phyloP scores from a whole-genome alignment of 768 basidiomycete genomes.

The Vishniacozyma victoriae region DNA sequence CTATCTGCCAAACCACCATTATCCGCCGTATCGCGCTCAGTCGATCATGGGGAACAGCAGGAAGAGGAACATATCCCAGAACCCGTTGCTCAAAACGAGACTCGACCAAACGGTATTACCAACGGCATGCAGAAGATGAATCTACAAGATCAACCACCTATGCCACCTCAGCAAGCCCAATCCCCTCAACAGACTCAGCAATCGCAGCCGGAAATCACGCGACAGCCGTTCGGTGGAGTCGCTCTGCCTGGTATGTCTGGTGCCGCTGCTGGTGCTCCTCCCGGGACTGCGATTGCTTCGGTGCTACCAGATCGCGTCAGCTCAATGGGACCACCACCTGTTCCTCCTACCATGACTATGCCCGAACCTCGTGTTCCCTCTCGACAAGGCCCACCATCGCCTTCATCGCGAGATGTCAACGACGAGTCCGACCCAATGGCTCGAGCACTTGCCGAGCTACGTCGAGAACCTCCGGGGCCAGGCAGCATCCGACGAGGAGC shows the following conservation, averaged over 20 bases:
- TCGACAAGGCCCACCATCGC: slow-evolving; percentile 19
- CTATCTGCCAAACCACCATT: slow-evolving; percentile 54
- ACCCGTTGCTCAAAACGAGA: not conserved
- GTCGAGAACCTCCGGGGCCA: slow-evolving; percentile 43
- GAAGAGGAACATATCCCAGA: slow-evolving; percentile 1
- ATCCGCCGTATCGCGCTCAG: slow-evolving; percentile 5
- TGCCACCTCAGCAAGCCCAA: not conserved
- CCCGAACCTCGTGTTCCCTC: slow-evolving; percentile 35
- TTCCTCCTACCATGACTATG: slow-evolving; percentile 33
- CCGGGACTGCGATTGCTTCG: slow-evolving; percentile 8
- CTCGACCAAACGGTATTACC: slow-evolving; percentile 9
- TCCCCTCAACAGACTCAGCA: no score
- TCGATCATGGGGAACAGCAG: not conserved
- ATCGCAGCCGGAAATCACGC: slow-evolving; percentile 5
- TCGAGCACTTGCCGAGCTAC: slow-evolving; percentile 47
- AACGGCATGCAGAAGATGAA: slow-evolving; percentile 11
- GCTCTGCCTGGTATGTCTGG: slow-evolving; percentile 41
- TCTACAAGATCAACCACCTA: slow-evolving; percentile 13
- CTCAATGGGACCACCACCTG: slow-evolving; percentile 33
- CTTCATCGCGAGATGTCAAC: slow-evolving; percentile 24
- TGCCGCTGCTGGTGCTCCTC: slow-evolving; percentile 6
- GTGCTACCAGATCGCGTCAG: slow-evolving; percentile 9
- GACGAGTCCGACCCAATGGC: slow-evolving; percentile 50
- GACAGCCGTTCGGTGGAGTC: slow-evolving; percentile 37
- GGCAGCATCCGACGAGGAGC: slow-evolving; percentile 36